Evolutionary conservation across 2,329 filamentous ascomycete genomes (phyloP).

Genomic region (Microdochium paspali): DNA sequence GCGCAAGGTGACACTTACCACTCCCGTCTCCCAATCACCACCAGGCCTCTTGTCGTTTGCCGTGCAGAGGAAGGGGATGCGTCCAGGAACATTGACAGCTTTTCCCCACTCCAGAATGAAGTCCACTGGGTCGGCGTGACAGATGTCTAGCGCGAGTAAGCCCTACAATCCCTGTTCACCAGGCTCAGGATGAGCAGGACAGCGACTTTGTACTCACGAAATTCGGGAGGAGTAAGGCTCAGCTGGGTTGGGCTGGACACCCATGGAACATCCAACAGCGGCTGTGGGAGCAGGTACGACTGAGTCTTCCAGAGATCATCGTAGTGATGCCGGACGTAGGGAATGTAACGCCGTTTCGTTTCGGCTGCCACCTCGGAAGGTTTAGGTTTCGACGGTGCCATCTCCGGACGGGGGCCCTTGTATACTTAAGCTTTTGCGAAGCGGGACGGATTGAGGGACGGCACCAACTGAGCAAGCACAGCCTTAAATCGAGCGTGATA

Average conservation of each 20-base stretch:
- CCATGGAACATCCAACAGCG: constrained; percentile 34
- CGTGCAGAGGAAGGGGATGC: constrained; percentile 59
- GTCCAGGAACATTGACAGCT: constrained; percentile 17
- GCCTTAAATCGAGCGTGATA: neutral
- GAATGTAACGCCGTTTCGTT: constrained; percentile 62
- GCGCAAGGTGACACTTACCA: constrained; percentile 20
- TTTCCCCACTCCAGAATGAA: constrained; percentile 50
- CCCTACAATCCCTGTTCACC: constrained; percentile 7
- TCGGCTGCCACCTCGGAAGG: constrained; percentile 63
- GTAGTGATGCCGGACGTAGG: constrained; percentile 49
- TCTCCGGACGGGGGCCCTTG: constrained; percentile 18
- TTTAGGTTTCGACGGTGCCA: constrained; percentile 51
- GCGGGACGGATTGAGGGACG: neutral
- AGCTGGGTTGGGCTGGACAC: constrained; percentile 22
- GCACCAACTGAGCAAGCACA: neutral
- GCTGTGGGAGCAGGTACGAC: constrained; percentile 49
- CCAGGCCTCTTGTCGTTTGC: constrained; percentile 70
- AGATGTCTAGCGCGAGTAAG: constrained; percentile 29
- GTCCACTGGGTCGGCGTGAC: constrained; percentile 49
- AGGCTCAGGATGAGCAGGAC: neutral
- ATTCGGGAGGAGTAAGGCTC: constrained; percentile 28
- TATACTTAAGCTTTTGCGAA: neutral
- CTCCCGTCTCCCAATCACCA: constrained; percentile 68
- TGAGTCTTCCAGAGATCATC: constrained; percentile 44
- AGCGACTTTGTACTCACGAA: constrained; percentile 22